Percentiles rank a stretch among this genome's conserved stretches.
phyloP scores from a whole-genome alignment of 176 grass and related monocot species.

The Lolium rigidum region DNA sequence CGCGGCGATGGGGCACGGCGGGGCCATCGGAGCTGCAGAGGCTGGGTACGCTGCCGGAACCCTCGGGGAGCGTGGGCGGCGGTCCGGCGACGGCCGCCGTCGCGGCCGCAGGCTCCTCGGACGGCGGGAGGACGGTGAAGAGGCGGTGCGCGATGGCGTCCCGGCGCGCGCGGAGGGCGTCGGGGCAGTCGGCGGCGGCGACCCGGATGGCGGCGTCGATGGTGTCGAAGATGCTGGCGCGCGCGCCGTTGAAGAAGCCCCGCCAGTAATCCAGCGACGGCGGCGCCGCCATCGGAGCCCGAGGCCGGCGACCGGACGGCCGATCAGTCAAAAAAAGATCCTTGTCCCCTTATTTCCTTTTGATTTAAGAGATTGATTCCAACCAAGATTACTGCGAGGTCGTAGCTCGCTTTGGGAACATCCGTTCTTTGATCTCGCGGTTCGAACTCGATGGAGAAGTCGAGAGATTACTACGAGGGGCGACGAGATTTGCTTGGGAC shows the following conservation, averaged over 20 bases:
- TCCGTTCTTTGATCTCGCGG: background rate
- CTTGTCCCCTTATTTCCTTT: background rate
- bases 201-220: conserved; percentile 63
- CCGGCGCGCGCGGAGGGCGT: conserved; percentile 51
- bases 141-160: conserved; percentile 66
- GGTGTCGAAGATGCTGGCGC: conserved; percentile 59
- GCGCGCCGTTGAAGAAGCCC: conserved; percentile 62
- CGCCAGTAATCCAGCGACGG: conserved; percentile 73
- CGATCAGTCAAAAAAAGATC: conserved; percentile 2
- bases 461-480: background rate
- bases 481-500: background rate
- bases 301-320: conserved; percentile 12
- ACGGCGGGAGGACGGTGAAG: conserved; percentile 47
- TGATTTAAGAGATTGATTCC: background rate
- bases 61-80: conserved; percentile 33
- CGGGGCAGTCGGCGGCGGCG: conserved; percentile 60
- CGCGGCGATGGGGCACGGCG: background rate
- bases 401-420: background rate
- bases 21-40: conserved; percentile 59
- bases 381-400: background rate
- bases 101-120: background rate
- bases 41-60: conserved; percentile 52
- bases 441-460: background rate
- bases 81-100: background rate
- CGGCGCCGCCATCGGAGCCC: conserved; percentile 37